Evolutionary conservation across 2,329 filamentous ascomycete species (phyloP).

Genomic region (Hymenoscyphus fraxineus): DNA sequence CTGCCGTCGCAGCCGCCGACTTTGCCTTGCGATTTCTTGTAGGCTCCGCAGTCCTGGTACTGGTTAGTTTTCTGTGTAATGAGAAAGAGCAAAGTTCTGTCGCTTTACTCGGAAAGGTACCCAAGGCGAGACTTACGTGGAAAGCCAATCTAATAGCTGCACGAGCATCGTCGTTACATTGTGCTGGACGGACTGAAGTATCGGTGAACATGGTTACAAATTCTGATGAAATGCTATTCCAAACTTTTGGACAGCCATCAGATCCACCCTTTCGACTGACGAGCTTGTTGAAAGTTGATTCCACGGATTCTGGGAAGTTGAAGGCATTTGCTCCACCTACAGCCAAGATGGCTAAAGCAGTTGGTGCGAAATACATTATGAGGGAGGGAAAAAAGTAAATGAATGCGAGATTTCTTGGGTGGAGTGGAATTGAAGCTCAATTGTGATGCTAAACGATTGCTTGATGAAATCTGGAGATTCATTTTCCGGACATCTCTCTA

Average conservation of each 20-base stretch:
- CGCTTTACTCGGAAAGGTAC: background rate
- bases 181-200: constrained; percentile 4
- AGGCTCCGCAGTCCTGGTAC: constrained; percentile 22
- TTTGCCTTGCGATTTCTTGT: constrained; percentile 14
- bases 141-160: constrained; percentile 19
- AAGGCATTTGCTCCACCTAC: constrained; percentile 3
- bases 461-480: background rate
- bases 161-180: constrained; percentile 23
- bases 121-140: background rate
- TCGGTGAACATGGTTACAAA: constrained; percentile 15
- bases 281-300: background rate
- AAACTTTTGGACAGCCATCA: constrained; percentile 9
- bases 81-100: background rate
- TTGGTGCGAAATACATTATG: constrained; percentile 7
- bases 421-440: background rate
- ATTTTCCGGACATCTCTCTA: background rate
- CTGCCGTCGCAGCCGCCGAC: constrained; percentile 23
- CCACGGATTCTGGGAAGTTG: constrained; percentile 3
- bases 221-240: background rate
- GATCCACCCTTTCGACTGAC: background rate
- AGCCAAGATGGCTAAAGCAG: background rate
- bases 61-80: constrained; percentile 7
- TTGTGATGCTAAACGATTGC: background rate
- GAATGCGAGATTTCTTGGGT: background rate
- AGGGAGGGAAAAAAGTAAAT: background rate